phyloP scores from a whole-genome alignment of 192 early-diverging fungal species.

The Coemansia sp. region DNA sequence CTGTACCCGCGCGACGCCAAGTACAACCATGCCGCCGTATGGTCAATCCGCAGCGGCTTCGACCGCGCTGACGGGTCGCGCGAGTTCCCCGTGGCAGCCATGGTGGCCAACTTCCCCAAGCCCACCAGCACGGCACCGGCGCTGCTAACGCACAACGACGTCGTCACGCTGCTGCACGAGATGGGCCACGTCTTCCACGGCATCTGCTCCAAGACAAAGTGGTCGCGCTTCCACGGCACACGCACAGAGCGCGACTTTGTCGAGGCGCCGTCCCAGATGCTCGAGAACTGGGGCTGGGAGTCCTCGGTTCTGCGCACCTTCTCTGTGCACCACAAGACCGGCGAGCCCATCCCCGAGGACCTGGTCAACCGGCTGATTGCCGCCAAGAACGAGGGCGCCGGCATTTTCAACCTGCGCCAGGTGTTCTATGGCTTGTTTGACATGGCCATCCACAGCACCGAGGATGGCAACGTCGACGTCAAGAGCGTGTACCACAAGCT shows the following conservation, averaged over 20 bases:
- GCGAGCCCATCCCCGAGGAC: constrained; percentile 65
- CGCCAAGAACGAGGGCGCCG: constrained; percentile 73
- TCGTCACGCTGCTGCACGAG: constrained; percentile 82
- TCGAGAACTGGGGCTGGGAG: constrained; percentile 82
- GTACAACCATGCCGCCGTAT: constrained; percentile 77
- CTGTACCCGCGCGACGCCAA: constrained; percentile 70
- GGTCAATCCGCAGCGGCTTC: constrained; percentile 69
- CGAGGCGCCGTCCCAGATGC: constrained; percentile 87
- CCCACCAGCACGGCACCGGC: constrained; percentile 64
- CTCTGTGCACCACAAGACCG: constrained; percentile 68
- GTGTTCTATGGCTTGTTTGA: constrained; percentile 76
- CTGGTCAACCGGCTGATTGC: constrained; percentile 65
- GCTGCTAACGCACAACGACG: constrained; percentile 76
- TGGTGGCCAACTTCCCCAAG: constrained; percentile 71
- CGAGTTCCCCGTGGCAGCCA: constrained; percentile 64
- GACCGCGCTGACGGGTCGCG: constrained; percentile 53
- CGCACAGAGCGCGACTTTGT: constrained; percentile 80
- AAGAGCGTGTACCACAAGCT: constrained; percentile 44
- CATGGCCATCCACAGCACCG: constrained; percentile 66
- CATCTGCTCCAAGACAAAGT: constrained; percentile 73
- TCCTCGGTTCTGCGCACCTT: constrained; percentile 54
- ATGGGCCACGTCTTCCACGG: constrained; percentile 67
- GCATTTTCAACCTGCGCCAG: constrained; percentile 70
- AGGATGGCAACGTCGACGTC: constrained; percentile 46
- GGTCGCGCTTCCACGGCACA: constrained; percentile 72